Evolutionary conservation across 2,329 filamentous ascomycete genomes (phyloP).

Genomic region (Geosmithia morbida): DNA sequence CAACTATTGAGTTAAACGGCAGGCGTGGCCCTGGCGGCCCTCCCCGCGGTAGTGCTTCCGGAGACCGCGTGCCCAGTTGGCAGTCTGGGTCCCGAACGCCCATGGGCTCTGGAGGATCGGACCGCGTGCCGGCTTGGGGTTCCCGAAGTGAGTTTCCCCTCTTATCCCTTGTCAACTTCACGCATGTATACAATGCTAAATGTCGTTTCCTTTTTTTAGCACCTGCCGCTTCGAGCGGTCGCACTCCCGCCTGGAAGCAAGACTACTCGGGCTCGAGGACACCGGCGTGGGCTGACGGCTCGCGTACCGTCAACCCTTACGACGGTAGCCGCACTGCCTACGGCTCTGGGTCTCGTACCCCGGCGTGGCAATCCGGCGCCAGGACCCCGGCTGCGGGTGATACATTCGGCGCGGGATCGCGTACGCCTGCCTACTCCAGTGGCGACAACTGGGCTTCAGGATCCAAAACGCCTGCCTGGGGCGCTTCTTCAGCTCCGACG

Average conservation of each 20-base stretch:
- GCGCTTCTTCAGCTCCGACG: constrained; percentile 37
- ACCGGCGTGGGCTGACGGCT: constrained; percentile 55
- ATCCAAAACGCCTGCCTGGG: constrained; percentile 67
- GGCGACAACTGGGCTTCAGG: constrained; percentile 50
- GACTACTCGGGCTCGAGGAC: constrained; percentile 46
- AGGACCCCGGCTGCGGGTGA: constrained; percentile 51
- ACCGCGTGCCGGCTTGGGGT: constrained; percentile 67
- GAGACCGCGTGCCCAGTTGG: constrained; percentile 37
- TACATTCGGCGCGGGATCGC: constrained; percentile 52
- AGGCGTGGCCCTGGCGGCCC: constrained; percentile 27
- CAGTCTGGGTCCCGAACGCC: constrained; percentile 48
- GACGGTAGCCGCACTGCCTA: constrained; percentile 67
- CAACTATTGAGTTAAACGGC: constrained; percentile 56
- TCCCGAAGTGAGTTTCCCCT: constrained; percentile 40
- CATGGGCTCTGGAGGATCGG: constrained; percentile 40
- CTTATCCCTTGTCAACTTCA: constrained; percentile 23
- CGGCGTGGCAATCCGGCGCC: constrained; percentile 65
- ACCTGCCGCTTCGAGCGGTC: constrained; percentile 36
- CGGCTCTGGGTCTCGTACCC: constrained; percentile 56
- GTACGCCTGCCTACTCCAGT: constrained; percentile 46
- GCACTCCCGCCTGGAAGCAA: constrained; percentile 49
- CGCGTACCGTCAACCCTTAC: constrained; percentile 54
- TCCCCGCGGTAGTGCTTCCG: constrained; percentile 25
- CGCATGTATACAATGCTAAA: constrained; percentile 11
- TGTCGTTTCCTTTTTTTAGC: constrained; percentile 21